These are phyloP conservation scores for Phlebiopsis flavidoalba DNA, from an alignment of 768 basidiomycete genomes.

Conservation along the genomic window DNA sequence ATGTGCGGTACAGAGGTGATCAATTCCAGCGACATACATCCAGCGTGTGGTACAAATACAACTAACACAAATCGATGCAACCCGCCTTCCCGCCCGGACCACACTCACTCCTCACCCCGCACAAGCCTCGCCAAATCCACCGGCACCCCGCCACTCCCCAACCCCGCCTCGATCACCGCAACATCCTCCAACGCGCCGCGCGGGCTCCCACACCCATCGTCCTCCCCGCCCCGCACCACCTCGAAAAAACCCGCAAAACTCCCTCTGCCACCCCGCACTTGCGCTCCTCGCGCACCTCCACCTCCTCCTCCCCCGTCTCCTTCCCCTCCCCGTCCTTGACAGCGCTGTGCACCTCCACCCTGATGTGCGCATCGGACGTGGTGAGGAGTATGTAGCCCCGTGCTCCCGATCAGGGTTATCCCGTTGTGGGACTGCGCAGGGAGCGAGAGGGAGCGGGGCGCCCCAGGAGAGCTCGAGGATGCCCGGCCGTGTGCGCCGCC, in stretches of 20 bases:
- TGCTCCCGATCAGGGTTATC: constrained; percentile 53
- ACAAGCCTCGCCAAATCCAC: constrained; percentile 48
- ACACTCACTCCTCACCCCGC: no score
- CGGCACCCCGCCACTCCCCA: constrained; percentile 58
- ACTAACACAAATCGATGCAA: no score
- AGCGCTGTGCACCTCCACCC: constrained; percentile 24
- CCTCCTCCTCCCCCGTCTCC: constrained; percentile 32
- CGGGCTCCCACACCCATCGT: constrained; percentile 57
- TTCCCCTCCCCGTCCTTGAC: constrained; percentile 34
- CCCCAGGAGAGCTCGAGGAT: constrained; percentile 61
- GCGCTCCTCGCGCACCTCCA: constrained; percentile 47
- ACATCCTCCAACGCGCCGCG: constrained; percentile 65
- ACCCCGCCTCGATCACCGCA: constrained; percentile 71
- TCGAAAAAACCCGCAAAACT: constrained; percentile 56
- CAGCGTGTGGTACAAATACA: no score
- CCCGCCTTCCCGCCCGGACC: no score
- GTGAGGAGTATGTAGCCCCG: constrained; percentile 48
- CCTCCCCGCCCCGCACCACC: constrained; percentile 39
- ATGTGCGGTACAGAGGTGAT: no score
- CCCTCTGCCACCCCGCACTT: constrained; percentile 52
- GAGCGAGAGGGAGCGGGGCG: constrained; percentile 40
- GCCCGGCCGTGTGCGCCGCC: constrained; percentile 57
- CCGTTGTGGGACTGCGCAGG: constrained; percentile 23
- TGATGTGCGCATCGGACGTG: no score
- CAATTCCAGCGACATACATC: no score